Evolutionary conservation across 2,329 filamentous ascomycete genomes (phyloP).

Genomic region (Decorospora gaudefroyi): DNA sequence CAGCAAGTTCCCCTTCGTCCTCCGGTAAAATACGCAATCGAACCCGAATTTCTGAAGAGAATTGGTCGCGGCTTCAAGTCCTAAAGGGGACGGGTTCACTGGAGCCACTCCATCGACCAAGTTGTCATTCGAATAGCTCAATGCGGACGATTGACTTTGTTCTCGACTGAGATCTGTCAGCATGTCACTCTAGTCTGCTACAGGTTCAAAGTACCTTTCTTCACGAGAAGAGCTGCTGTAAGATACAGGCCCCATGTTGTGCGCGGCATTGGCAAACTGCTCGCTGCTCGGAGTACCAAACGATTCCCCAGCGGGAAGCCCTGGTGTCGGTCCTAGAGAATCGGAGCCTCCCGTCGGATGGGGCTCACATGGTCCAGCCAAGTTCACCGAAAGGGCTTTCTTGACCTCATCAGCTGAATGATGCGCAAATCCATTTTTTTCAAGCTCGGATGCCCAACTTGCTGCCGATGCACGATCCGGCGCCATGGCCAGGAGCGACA

Average conservation of each 20-base stretch:
- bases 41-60: slow-evolving; percentile 40
- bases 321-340: slow-evolving; percentile 24
- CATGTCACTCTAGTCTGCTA: slow-evolving; percentile 4
- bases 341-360: slow-evolving; percentile 29
- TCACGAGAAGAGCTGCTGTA: slow-evolving; percentile 43
- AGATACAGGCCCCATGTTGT: slow-evolving; percentile 35
- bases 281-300: slow-evolving; percentile 37
- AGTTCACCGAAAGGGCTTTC: slow-evolving; percentile 42
- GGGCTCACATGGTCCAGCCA: not conserved
- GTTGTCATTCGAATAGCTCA: slow-evolving; percentile 30
- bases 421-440: slow-evolving; percentile 47
- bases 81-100: slow-evolving; percentile 26
- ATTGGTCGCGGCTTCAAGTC: slow-evolving; percentile 25
- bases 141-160: slow-evolving; percentile 40
- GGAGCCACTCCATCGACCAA: slow-evolving; percentile 25
- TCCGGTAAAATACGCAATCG: slow-evolving; percentile 42
- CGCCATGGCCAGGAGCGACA: slow-evolving; percentile 43
- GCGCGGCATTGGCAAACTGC: slow-evolving; percentile 26
- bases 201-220: slow-evolving; percentile 33
- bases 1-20: slow-evolving; percentile 41
- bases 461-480: slow-evolving; percentile 43
- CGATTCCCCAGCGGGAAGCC: slow-evolving; percentile 32
- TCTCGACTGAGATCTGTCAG: slow-evolving; percentile 38
- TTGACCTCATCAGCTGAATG: slow-evolving; percentile 46
- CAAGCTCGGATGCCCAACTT: slow-evolving; percentile 45